Conservation (phyloP, 805 yeast species). For the Saturnispora hagleri region DNA sequence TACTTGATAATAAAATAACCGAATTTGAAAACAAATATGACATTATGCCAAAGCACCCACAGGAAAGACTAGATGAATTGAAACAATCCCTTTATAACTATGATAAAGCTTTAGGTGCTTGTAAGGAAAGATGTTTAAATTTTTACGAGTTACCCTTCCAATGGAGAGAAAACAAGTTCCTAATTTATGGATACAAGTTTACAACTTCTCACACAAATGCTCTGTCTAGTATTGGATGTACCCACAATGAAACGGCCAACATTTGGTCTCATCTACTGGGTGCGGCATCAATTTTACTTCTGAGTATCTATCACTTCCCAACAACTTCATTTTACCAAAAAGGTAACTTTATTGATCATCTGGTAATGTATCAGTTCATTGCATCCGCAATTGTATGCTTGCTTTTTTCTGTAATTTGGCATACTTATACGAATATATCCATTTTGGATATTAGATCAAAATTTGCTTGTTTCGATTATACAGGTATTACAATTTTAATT, state of each 20-base stretch:
- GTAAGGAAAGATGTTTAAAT: conserved; percentile 46
- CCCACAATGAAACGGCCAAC: conserved; percentile 85
- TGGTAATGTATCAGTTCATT: conserved; percentile 55
- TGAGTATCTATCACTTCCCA: conserved; percentile 59
- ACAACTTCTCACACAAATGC: conserved; percentile 54
- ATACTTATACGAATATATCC: conserved; percentile 77
- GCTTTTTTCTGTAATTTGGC: conserved; percentile 79
- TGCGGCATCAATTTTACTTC: conserved; percentile 43
- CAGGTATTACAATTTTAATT: conserved; percentile 85
- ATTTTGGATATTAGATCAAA: conserved; percentile 50
- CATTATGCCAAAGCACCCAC: conserved; percentile 20
- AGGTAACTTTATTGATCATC: conserved; percentile 31
- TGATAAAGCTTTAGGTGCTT: conserved; percentile 36
- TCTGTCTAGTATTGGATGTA: conserved; percentile 44
- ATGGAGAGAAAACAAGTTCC: conserved; percentile 88
- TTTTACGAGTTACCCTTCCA: conserved; percentile 84
- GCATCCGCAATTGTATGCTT: conserved; percentile 70
- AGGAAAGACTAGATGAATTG: conserved; percentile 21
- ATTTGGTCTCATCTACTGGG: conserved; percentile 91
- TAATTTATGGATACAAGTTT: conserved; percentile 79
- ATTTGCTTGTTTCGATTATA: conserved; percentile 90
- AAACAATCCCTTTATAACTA: conserved; percentile 36
- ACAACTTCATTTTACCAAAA: conserved; percentile 39
- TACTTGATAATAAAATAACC: conserved; percentile 33
- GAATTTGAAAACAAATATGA: conserved; percentile 30